Evolutionary conservation across 2,329 filamentous ascomycete genomes (phyloP).

Genomic region (Raffaelea deltoideospora): DNA sequence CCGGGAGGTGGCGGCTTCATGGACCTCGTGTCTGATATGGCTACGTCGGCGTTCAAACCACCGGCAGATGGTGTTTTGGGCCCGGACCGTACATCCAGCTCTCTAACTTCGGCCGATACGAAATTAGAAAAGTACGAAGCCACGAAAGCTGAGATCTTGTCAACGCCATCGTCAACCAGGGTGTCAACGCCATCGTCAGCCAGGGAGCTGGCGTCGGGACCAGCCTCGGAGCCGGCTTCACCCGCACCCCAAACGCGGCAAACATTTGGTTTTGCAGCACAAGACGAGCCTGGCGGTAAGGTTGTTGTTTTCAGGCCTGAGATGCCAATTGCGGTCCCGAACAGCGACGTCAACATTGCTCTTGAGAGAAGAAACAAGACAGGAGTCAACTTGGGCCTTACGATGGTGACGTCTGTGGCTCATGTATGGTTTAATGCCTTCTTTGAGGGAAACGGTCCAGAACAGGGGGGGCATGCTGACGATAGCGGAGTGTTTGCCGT

Average conservation of each 20-base stretch:
- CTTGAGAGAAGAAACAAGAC: conserved; percentile 76
- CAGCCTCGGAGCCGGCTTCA: conserved; percentile 4
- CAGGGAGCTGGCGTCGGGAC: conserved; percentile 7
- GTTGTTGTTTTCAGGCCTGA: conserved; percentile 65
- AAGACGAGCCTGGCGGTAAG: conserved; percentile 42
- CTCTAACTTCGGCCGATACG: too few relatives aligned
- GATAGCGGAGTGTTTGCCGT: conserved; percentile 49
- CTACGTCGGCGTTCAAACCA: conserved; percentile 7
- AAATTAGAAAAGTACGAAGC: too few relatives aligned
- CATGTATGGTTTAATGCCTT: conserved; percentile 96
- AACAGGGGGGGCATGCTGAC: conserved; percentile 48
- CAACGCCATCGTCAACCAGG: too few relatives aligned
- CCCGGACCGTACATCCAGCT: not conserved
- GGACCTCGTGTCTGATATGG: conserved; percentile 40
- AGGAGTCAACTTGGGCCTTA: conserved; percentile 60
- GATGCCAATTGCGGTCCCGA: conserved; percentile 53
- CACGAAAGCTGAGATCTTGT: too few relatives aligned
- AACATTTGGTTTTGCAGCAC: conserved; percentile 3
- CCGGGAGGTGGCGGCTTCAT: conserved; percentile 32
- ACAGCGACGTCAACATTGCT: conserved; percentile 79
- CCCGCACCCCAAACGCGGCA: not conserved
- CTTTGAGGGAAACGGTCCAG: conserved; percentile 71
- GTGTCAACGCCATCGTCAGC: too few relatives aligned
- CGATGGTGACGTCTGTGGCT: conserved; percentile 83
- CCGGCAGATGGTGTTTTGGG: not conserved